Evolutionary conservation across 1,139 yeast genomes (phyloP).

Genomic region (Entelexis paramagnoliae): DNA sequence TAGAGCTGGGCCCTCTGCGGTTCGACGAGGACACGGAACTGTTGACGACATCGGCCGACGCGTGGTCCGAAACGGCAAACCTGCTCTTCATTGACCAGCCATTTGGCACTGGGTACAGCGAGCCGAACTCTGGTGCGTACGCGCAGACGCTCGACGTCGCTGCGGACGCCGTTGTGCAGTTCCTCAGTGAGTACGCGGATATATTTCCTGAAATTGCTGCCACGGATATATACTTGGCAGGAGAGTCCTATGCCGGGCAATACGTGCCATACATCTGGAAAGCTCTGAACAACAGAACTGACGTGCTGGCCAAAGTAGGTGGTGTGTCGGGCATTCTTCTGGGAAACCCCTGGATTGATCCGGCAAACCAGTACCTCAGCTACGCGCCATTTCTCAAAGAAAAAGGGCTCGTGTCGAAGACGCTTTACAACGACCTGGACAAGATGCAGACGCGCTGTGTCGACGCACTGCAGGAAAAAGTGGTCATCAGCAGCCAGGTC

Average conservation of each 20-base stretch:
- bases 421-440: conserved; percentile 29
- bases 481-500: conserved; percentile 27
- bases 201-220: conserved; percentile 62
- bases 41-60: conserved; percentile 38
- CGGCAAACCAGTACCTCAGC: conserved; percentile 70
- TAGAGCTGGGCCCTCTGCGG: conserved; percentile 87
- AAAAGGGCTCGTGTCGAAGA: conserved; percentile 43
- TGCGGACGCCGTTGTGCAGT: conserved; percentile 51
- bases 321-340: conserved; percentile 51
- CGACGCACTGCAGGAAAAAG: conserved; percentile 26
- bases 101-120: conserved; percentile 84
- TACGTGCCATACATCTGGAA: conserved; percentile 81
- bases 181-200: conserved; percentile 55
- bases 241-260: conserved; percentile 97
- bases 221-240: conserved; percentile 70
- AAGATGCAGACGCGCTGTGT: conserved; percentile 28
- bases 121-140: conserved; percentile 40
- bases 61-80: conserved; percentile 78
- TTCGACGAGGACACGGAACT: conserved; percentile 41
- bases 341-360: conserved; percentile 97
- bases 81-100: conserved; percentile 90
- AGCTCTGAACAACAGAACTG: conserved; percentile 38
- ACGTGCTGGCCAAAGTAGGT: conserved; percentile 19
- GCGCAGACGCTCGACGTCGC: conserved; percentile 48
- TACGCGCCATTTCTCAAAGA: conserved; percentile 64